Evolutionary conservation across 345 rosid species (phyloP), one percentile per base, ranked within the genome.

Genomic region (Trapa bicornis): DNA sequence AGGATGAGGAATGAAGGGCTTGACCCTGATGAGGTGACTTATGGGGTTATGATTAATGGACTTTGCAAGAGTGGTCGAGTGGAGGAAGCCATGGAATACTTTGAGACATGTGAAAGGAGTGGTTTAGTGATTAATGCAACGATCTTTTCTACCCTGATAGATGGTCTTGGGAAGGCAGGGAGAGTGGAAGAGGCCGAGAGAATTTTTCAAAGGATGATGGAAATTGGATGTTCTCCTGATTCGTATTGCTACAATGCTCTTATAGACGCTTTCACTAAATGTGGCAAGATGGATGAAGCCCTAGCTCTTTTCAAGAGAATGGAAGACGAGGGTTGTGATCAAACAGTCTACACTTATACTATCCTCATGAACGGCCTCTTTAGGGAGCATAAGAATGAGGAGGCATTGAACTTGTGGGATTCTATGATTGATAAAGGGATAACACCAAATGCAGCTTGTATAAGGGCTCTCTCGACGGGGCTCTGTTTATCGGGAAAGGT

Each of bases 401-500:
- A 90, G 75, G 94, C 96, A 38, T 71, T 93, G 69, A 84, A 79
- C 80, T 72, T 85, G 42, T 87, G 98, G 96, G 86, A 88, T 69
- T 72, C 73, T 77, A 93, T 90, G 97, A 84, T 90, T 6, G 90
- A 90, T 66, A 83, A 90, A 75, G 98, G 94, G 6, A 84, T 90
- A 43, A 87, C 97, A 10, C 96, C 97, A 41, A 84, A 82, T 11
- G 86, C 87, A 42, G 96, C 98, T 68, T 87, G 89, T 69, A 85
- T 87, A 64, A 81, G 96, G 76, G 88, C 78, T 32, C 79, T 93
- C 8, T 84, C 90, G 16, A 80, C 72, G 0, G 96, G 98, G 11
- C 89, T 87, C 54, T 93, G 97, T 82, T 73, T 93, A 67, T 88
- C 89, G 0, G 97, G 97, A 58, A 88, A 93, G 85, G 94, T 88